Conservation (phyloP, 129 eudicot species). For the sunflower (Helianthus annuus) region HanXRQr2.0-SUNRISE NC_035434.2:130491489-130491988, state of each 20-base stretch:
- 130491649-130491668: too few species aligned
- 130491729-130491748: neutral
- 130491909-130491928: slow-evolving; percentile 26
- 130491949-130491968: slow-evolving; percentile 47
- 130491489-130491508: slow-evolving; percentile 31
- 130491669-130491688: too few species aligned
- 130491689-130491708: too few species aligned
- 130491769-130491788: slow-evolving; percentile 68
- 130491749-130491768: slow-evolving; percentile 54
- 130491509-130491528: neutral
- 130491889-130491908: slow-evolving; percentile 54
- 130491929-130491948: slow-evolving; percentile 44
- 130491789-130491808: slow-evolving; percentile 75
- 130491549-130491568: slow-evolving; percentile 8
- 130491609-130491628: slow-evolving; percentile 2
- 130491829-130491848: slow-evolving; percentile 67
- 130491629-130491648: neutral
- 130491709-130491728: too few species aligned
- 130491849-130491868: slow-evolving; percentile 65
- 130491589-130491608: neutral
- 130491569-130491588: slow-evolving; percentile 7
- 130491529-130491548: slow-evolving; percentile 20
- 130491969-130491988: slow-evolving; percentile 67
- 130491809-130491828: slow-evolving; percentile 60
- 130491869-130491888: slow-evolving; percentile 51